Evolutionary conservation across 495 filamentous ascomycete species (phyloP).

Genomic region (Annulohypoxylon moriforme): DNA sequence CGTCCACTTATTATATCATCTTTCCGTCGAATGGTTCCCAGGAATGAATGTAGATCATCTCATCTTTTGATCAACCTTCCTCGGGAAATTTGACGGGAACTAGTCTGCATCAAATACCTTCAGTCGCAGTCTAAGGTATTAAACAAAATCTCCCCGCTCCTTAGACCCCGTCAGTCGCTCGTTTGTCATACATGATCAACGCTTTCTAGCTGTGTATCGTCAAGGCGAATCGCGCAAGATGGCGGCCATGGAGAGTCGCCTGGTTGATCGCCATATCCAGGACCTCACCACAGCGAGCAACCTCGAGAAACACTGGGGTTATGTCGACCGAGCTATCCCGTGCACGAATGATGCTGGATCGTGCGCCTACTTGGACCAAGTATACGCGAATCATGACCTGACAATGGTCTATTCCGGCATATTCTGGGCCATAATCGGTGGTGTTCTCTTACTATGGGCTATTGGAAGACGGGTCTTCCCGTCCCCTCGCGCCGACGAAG

Average conservation of each 20-base stretch:
- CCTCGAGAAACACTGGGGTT: conserved; percentile 70
- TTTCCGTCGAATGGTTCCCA: conserved; percentile 11
- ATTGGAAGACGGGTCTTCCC: conserved; percentile 50
- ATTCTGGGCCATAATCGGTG: conserved; percentile 67
- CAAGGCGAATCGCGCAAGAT: conserved; percentile 15
- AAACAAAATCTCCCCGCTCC: conserved; percentile 20
- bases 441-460: conserved; percentile 63
- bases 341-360: conserved; percentile 69
- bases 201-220: neutral
- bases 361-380: conserved; percentile 71
- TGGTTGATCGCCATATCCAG: conserved; percentile 51
- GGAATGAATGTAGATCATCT: conserved; percentile 25
- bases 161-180: conserved; percentile 10
- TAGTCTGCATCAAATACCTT: conserved; percentile 22
- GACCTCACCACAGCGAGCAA: conserved; percentile 53
- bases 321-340: conserved; percentile 65
- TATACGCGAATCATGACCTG: conserved; percentile 68
- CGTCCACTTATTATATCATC: conserved; percentile 33
- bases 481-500: conserved; percentile 49
- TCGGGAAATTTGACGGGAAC: conserved; percentile 24
- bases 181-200: conserved; percentile 22
- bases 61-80: conserved; percentile 11
- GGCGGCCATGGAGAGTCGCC: conserved; percentile 28
- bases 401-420: conserved; percentile 71
- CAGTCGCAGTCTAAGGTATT: conserved; percentile 25